Conservation (phyloP, 352 stramenopile genomes). For the Globisporangium sylvaticum region DNA sequence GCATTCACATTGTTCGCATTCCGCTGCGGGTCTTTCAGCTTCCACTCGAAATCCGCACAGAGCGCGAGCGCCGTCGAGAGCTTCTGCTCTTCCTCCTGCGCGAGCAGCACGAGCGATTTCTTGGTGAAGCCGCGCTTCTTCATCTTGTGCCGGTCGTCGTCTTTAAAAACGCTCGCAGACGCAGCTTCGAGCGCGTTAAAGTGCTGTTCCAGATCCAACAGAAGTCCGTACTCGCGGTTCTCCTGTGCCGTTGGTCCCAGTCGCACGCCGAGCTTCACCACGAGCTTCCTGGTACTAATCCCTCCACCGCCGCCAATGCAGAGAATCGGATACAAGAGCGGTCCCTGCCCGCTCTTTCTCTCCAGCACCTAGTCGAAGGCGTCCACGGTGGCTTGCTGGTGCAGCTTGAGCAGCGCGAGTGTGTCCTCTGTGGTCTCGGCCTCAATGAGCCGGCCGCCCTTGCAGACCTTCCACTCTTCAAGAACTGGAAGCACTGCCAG, state of each 20-base stretch:
- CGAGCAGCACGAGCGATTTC: slow-evolving; percentile 19
- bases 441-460: slow-evolving; percentile 57
- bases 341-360: slow-evolving; percentile 18
- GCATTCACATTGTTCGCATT: neutral
- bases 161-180: neutral
- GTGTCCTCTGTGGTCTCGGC: slow-evolving; percentile 50
- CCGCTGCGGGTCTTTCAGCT: slow-evolving; percentile 1
- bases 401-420: slow-evolving; percentile 41
- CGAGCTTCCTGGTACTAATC: slow-evolving; percentile 26
- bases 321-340: slow-evolving; percentile 52
- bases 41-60: slow-evolving; percentile 55
- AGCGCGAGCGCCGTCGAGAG: slow-evolving; percentile 8
- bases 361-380: slow-evolving; percentile 56
- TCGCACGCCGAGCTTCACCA: slow-evolving; percentile 41
- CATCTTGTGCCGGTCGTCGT: slow-evolving; percentile 20
- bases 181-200: slow-evolving; percentile 21
- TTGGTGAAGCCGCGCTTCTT: slow-evolving; percentile 41
- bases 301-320: slow-evolving; percentile 29
- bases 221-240: slow-evolving; percentile 59
- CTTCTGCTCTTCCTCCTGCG: slow-evolving; percentile 22
- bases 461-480: slow-evolving; percentile 81
- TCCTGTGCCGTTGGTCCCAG: slow-evolving; percentile 41
- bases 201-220: slow-evolving; percentile 55
- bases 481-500: slow-evolving; percentile 65
- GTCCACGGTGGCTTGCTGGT: slow-evolving; percentile 39